phyloP scores from a whole-genome alignment of 129 eudicot species.

The Helianthus annuus region HanXRQr2.0-SUNRISE NC_035435.2:132881520-132882019 shows the following conservation, averaged over 20 bases:
- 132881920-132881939: constrained; percentile 11
- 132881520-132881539: constrained; percentile 6
- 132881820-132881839: constrained; percentile 42
- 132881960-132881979: constrained; percentile 1
- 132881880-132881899: constrained; percentile 75
- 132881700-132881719: constrained; percentile 67
- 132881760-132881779: constrained; percentile 82
- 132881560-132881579: not conserved
- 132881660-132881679: constrained; percentile 89
- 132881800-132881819: constrained; percentile 36
- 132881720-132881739: constrained; percentile 52
- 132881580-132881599: not conserved
- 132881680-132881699: constrained; percentile 70
- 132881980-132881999: not conserved
- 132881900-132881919: constrained; percentile 72
- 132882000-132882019: not conserved
- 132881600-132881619: not conserved
- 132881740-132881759: constrained; percentile 64
- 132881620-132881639: not conserved
- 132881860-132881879: constrained; percentile 78
- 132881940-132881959: too few relatives aligned
- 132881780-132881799: constrained; percentile 69
- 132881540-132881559: not conserved
- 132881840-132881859: constrained; percentile 81
- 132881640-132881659: constrained; percentile 57